Evolutionary conservation across 495 filamentous ascomycete genomes (phyloP).

Genomic region (Neurospora tetrasperma): DNA sequence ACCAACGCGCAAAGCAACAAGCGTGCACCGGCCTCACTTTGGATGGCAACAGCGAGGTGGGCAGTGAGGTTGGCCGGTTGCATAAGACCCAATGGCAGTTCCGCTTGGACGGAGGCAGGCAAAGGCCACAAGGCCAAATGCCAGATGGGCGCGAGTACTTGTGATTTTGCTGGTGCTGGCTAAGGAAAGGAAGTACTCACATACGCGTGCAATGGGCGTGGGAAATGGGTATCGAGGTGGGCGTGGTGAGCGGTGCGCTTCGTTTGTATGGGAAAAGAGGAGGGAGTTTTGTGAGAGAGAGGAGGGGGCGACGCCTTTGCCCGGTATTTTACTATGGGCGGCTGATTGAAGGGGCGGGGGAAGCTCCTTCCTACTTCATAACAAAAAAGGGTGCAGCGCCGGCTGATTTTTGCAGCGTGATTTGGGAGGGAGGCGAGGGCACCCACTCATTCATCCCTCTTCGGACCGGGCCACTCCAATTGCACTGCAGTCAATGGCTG

Average conservation of each 20-base stretch:
- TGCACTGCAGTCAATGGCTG: not conserved
- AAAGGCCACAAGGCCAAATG: not conserved
- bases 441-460: constrained; percentile 10
- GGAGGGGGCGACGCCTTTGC: constrained; percentile 41
- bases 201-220: constrained; percentile 4
- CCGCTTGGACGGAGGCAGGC: constrained; percentile 1
- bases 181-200: constrained; percentile 20
- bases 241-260: constrained; percentile 18
- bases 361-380: constrained; percentile 28
- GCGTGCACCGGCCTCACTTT: not conserved
- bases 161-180: constrained; percentile 7
- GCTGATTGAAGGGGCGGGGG: constrained; percentile 39
- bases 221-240: constrained; percentile 17
- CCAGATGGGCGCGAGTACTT: constrained; percentile 15
- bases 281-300: constrained; percentile 44
- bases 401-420: constrained; percentile 25
- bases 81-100: constrained; percentile 5
- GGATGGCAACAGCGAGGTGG: not conserved
- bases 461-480: constrained; percentile 6
- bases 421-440: constrained; percentile 15
- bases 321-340: constrained; percentile 53
- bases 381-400: constrained; percentile 28
- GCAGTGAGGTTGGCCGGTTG: not conserved
- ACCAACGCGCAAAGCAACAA: not conserved
- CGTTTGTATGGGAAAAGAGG: constrained; percentile 41